Percentiles rank a stretch among this genome's conserved stretches.
Evolutionary conservation across 352 stramenopile genomes (phyloP).

Genomic region (Pythium dissimile): DNA sequence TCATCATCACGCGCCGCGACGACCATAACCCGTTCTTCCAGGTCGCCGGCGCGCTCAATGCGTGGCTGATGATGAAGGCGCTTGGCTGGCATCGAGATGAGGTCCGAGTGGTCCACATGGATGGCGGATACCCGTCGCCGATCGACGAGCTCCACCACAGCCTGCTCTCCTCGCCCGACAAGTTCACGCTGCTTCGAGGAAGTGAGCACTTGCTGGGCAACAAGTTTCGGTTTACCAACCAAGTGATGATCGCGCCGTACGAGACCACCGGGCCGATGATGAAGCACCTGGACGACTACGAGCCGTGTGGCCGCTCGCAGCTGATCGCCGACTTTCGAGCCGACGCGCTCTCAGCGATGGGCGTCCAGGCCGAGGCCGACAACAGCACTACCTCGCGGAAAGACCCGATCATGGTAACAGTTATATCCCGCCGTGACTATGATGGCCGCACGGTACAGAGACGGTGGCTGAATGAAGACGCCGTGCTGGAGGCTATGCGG

Average conservation of each 20-base stretch:
- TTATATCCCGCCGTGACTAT: slow-evolving; percentile 26
- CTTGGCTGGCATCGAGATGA: slow-evolving; percentile 1
- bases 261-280: slow-evolving; percentile 60
- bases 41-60: slow-evolving; percentile 16
- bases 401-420: slow-evolving; percentile 11
- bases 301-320: slow-evolving; percentile 50
- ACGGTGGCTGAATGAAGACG: slow-evolving; percentile 28
- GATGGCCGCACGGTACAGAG: slow-evolving; percentile 19
- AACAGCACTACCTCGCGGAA: not conserved
- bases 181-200: slow-evolving; percentile 12
- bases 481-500: slow-evolving; percentile 14
- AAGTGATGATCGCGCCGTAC: slow-evolving; percentile 48
- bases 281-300: slow-evolving; percentile 60
- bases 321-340: slow-evolving; percentile 48
- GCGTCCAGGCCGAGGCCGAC: not conserved
- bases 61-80: slow-evolving; percentile 19
- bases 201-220: slow-evolving; percentile 22
- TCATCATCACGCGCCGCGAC: slow-evolving; percentile 21
- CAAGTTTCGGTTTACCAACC: slow-evolving; percentile 27
- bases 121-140: slow-evolving; percentile 22
- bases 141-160: slow-evolving; percentile 24
- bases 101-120: slow-evolving; percentile 25
- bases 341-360: slow-evolving; percentile 6
- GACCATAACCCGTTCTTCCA: slow-evolving; percentile 33
- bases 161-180: slow-evolving; percentile 12